Evolutionary conservation across 306 rosid species (phyloP), one percentile per base, ranked within the genome.

Genomic region (Carpinus viminea): DNA sequence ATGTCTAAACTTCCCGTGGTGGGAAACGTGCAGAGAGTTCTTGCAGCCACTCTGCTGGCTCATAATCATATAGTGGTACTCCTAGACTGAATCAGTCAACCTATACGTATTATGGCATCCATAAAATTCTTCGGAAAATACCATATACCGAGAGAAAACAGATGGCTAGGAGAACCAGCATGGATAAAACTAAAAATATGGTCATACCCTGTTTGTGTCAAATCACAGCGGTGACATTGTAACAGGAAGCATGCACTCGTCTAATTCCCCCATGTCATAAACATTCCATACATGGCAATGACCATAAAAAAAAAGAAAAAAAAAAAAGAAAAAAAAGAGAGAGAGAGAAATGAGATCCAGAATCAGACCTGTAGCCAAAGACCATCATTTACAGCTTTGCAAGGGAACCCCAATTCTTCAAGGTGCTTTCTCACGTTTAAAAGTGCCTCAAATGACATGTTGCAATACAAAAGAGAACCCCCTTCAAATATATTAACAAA

Each of bases 321-420:
- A 31, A 31, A 31, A 31, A 31, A 34, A 51, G 70, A 74, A 4
- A 31, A 2, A 2, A 31, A 31, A 2, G 3, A 31, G 3, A 31
- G 2, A 60, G 68, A 83, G 46, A 52, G 59, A 50, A 57, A 64
- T 54, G 47, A 57, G 20, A 69, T 31, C 38, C 47, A 79, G 69
- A 11, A 73, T 66, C 87, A 79, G 72, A 95, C 99, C 99, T 93
- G 99, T 77, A 95, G 91, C 99, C 99, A 95, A 72, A 93, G 91
- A 76, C 97, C 96, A 62, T 95, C 97, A 82, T 95, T 95, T 77
- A 95, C 92, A 85, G 99, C 99, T 88, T 93, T 91, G 94, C 99
- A 93, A 50, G 99, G 98, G 89, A 95, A 95, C 41, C 92, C 96
- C 75, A 89, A 79, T 82, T 91, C 97, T 80, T 95, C 99, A 71